These are phyloP conservation scores for Starmerella stellata DNA, from an alignment of 805 yeast genomes.

Conservation along the genomic window DNA sequence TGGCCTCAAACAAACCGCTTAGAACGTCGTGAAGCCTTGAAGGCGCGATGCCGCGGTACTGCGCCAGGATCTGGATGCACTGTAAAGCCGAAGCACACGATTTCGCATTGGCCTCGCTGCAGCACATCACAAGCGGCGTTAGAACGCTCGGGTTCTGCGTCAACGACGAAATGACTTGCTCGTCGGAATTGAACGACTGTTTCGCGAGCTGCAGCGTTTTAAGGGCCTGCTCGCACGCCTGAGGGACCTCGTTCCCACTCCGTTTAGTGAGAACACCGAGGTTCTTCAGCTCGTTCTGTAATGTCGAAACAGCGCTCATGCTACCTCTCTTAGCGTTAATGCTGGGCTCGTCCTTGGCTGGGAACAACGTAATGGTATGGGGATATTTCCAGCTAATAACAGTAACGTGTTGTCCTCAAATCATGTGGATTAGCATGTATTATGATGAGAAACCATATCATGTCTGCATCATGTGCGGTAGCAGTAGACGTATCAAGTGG, in stretches of 20 bases:
- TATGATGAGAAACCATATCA: too few species aligned
- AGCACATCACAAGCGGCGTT: constrained; percentile 52
- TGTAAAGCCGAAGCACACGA: constrained; percentile 55
- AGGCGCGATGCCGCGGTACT: constrained; percentile 36
- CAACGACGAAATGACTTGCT: constrained; percentile 5
- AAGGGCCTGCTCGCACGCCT: constrained; percentile 15
- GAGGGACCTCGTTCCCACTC: constrained; percentile 48
- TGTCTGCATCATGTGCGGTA: too few species aligned
- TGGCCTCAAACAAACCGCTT: constrained; percentile 52
- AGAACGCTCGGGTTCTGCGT: constrained; percentile 32
- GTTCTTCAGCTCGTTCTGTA: constrained; percentile 39
- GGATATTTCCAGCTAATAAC: too few species aligned
- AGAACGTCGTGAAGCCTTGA: constrained; percentile 36
- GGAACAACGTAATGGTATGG: too few species aligned
- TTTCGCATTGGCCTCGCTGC: constrained; percentile 59
- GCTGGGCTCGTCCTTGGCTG: too few species aligned
- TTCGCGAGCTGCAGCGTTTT: constrained; percentile 9
- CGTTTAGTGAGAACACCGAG: constrained; percentile 56
- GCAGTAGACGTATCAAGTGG: too few species aligned
- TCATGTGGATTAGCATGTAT: too few species aligned
- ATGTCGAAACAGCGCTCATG: constrained; percentile 15
- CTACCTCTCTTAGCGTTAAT: too few species aligned
- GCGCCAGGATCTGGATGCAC: constrained; percentile 44
- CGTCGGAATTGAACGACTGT: constrained; percentile 7
- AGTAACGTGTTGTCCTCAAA: too few species aligned